These are phyloP conservation scores for Biscogniauxia sp. DNA, from an alignment of 2,329 filamentous ascomycete species.

Conservation along the genomic window DNA sequence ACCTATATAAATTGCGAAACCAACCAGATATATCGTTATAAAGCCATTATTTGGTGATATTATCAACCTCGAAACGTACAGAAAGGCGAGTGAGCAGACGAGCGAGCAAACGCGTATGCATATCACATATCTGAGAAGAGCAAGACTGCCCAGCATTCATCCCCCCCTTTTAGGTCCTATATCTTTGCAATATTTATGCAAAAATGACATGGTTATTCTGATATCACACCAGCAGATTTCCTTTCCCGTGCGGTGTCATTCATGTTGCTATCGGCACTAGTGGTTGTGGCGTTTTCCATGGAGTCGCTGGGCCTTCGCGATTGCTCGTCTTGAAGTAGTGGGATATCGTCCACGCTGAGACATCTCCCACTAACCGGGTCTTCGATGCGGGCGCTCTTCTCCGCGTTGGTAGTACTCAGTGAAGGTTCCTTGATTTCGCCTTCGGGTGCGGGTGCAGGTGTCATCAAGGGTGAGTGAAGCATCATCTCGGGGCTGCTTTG, in stretches of 20 bases:
- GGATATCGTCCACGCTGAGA: constrained; percentile 52
- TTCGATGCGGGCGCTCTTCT: constrained; percentile 21
- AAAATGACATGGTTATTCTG: constrained; percentile 2
- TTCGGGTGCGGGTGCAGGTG: constrained; percentile 31
- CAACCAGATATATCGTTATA: not conserved
- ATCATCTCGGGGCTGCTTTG: constrained; percentile 59
- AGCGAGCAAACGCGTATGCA: too few relatives aligned
- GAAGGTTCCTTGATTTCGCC: constrained; percentile 17
- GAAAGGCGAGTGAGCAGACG: not conserved
- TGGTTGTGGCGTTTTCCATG: constrained; percentile 29
- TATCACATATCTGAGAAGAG: not conserved
- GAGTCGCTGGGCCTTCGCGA: constrained; percentile 13
- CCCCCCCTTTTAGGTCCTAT: not conserved
- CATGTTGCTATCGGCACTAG: constrained; percentile 44
- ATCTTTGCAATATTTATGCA: not conserved
- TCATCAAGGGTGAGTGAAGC: constrained; percentile 38
- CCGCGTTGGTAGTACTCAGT: constrained; percentile 20
- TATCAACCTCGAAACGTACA: not conserved
- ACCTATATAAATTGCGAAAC: not conserved
- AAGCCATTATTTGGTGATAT: not conserved
- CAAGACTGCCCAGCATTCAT: not conserved
- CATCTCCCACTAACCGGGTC: constrained; percentile 27
- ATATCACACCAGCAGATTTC: constrained; percentile 32
- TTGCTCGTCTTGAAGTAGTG: constrained; percentile 51
- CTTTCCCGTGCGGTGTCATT: constrained; percentile 48